Conservation (phyloP, 805 yeast species). For the Brettanomyces anomalus region DNA sequence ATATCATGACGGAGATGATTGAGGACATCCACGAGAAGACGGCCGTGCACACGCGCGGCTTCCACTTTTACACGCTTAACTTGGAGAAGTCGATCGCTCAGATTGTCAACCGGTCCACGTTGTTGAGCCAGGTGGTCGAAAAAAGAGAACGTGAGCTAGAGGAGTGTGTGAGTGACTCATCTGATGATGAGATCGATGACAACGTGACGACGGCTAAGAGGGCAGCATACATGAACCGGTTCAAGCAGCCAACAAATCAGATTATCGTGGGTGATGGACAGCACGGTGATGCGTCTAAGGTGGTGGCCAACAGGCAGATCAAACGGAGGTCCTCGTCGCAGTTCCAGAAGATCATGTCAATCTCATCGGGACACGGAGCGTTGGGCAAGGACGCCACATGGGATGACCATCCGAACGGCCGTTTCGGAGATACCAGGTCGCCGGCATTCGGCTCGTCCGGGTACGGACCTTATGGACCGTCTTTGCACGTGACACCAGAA, state of each 20-base stretch:
- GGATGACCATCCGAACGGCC: conserved; percentile 96
- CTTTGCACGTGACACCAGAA: conserved; percentile 62
- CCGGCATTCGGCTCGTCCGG: conserved; percentile 86
- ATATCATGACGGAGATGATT: conserved; percentile 56
- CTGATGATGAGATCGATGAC: conserved; percentile 23
- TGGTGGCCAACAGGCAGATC: conserved; percentile 4
- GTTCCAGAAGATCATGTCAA: conserved; percentile 58
- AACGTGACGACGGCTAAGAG: conserved; percentile 25
- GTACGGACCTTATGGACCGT: conserved; percentile 87
- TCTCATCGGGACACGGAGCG: conserved; percentile 76
- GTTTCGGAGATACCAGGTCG: conserved; percentile 90
- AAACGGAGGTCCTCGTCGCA: conserved; percentile 23
- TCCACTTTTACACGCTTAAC: conserved; percentile 89
- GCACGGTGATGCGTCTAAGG: conserved; percentile 7
- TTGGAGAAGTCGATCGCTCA: conserved; percentile 88
- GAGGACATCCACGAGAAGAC: conserved; percentile 45
- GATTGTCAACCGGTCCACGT: conserved; percentile 54
- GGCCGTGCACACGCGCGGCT: conserved; percentile 57
- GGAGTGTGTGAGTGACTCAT: conserved; percentile 27
- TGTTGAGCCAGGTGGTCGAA: conserved; percentile 40
- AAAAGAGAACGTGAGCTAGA: conserved; percentile 30
- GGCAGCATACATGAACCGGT: conserved; percentile 27
- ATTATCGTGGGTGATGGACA: conserved; percentile 19
- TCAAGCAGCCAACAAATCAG: conserved; percentile 23
- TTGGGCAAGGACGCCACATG: conserved; percentile 87